These are phyloP conservation scores for Phialophora expanda DNA, from an alignment of 2,329 filamentous ascomycete genomes.

Conservation along the genomic window DNA sequence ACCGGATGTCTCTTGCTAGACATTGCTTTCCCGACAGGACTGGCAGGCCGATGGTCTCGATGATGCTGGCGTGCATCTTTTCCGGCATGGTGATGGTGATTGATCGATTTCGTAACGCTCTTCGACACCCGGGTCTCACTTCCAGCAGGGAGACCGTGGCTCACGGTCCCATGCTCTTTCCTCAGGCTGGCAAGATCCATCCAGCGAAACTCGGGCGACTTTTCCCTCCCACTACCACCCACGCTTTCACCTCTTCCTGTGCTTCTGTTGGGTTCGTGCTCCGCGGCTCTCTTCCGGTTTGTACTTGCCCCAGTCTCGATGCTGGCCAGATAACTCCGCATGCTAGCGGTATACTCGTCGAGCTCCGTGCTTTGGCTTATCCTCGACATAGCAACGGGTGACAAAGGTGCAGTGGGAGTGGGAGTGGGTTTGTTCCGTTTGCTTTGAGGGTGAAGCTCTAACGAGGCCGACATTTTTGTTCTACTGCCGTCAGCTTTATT, in stretches of 20 bases:
- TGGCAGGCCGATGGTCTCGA: constrained; percentile 14
- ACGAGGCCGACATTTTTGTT: constrained; percentile 22
- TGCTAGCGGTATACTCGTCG: constrained; percentile 39
- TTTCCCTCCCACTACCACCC: constrained; percentile 24
- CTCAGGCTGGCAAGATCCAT: constrained; percentile 37
- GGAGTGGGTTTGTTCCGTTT: constrained; percentile 20
- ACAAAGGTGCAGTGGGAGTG: constrained; percentile 12
- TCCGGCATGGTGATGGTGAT: constrained; percentile 8
- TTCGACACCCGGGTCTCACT: constrained; percentile 18
- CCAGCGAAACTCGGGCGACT: constrained; percentile 37
- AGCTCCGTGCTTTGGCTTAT: constrained; percentile 32
- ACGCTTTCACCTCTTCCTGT: constrained; percentile 9
- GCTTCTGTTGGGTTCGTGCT: constrained; percentile 22
- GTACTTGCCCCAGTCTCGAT: constrained; percentile 17
- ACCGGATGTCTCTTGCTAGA: constrained; percentile 15
- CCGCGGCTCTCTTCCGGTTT: constrained; percentile 26
- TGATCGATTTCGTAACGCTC: constrained; percentile 19
- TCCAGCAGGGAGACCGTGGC: constrained; percentile 17
- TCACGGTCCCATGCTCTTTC: constrained; percentile 25
- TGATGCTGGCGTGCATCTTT: constrained; percentile 25
- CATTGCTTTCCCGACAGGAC: constrained; percentile 12
- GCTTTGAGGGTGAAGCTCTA: constrained; percentile 13
- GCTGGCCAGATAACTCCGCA: constrained; percentile 36
- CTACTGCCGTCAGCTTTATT: neutral
- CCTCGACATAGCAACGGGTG: constrained; percentile 28